Conservation (phyloP, 2,329 filamentous ascomycete genomes). For the Diplocarpon rosae region DNA sequence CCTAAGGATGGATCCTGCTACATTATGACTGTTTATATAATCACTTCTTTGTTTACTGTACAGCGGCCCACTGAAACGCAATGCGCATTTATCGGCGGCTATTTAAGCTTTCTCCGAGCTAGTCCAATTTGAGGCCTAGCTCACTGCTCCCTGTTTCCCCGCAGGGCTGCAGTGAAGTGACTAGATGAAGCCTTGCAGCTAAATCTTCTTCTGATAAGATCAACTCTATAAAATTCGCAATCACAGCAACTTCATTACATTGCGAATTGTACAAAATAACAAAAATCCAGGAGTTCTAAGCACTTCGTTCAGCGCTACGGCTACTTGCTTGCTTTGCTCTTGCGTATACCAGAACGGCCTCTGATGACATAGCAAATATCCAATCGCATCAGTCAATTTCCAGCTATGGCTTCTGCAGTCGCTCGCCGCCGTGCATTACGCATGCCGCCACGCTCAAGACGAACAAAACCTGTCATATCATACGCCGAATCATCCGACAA, state of each 20-base stretch:
- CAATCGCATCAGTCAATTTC: background rate
- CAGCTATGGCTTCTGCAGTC: slow-evolving; percentile 9
- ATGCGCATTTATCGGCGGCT: no score
- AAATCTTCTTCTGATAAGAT: background rate
- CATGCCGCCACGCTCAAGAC: slow-evolving; percentile 13
- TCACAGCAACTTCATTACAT: background rate
- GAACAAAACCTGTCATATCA: slow-evolving; percentile 19
- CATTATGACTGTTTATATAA: no score
- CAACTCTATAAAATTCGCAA: no score
- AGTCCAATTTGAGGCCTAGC: no score
- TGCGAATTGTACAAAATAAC: no score
- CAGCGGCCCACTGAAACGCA: no score
- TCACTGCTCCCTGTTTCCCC: no score
- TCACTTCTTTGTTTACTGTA: no score
- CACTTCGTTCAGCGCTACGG: background rate
- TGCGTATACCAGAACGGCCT: background rate
- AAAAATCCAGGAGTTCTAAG: no score
- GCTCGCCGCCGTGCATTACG: slow-evolving; percentile 7
- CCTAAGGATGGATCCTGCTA: no score
- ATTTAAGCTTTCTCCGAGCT: no score
- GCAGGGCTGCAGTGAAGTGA: no score
- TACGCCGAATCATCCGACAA: slow-evolving; percentile 21
- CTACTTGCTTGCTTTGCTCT: background rate
- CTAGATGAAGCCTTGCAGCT: background rate
- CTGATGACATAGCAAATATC: background rate